Evolutionary conservation across 2,329 filamentous ascomycete genomes (phyloP).

Genomic region (Lasiodiplodia hormozganensis): DNA sequence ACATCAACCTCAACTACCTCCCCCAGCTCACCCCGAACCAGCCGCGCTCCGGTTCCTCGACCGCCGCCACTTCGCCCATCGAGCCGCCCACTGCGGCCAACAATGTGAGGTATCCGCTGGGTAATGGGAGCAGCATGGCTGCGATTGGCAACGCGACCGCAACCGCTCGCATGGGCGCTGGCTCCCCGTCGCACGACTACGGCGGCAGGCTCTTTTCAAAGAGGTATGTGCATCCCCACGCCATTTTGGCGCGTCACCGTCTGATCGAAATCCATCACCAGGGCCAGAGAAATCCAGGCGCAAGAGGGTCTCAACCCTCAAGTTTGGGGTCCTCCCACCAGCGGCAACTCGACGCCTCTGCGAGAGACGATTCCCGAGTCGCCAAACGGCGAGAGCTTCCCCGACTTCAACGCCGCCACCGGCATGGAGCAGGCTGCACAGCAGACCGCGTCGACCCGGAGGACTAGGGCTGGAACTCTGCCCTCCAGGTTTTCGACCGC

Average conservation of each 20-base stretch:
- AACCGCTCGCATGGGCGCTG: conserved; percentile 78
- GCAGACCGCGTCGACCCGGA: conserved; percentile 65
- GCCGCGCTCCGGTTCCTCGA: conserved; percentile 79
- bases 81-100: conserved; percentile 69
- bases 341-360: conserved; percentile 93
- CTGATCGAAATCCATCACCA: conserved; percentile 47
- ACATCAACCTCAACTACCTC: conserved; percentile 84
- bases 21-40: conserved; percentile 71
- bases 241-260: neutral
- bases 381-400: conserved; percentile 89
- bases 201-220: conserved; percentile 84
- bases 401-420: conserved; percentile 80
- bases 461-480: conserved; percentile 92
- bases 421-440: conserved; percentile 58
- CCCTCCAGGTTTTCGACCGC: conserved; percentile 90
- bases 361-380: conserved; percentile 98
- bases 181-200: conserved; percentile 95
- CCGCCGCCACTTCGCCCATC: conserved; percentile 79
- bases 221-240: conserved; percentile 68
- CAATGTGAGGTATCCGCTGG: conserved; percentile 74
- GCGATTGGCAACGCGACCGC: conserved; percentile 58
- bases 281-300: conserved; percentile 94
- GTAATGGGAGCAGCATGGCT: conserved; percentile 68
- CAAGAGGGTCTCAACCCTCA: conserved; percentile 83
- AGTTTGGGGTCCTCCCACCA: conserved; percentile 92